Conservation (phyloP, 768 basidiomycete genomes). For the Cantharellus anzutake region DNA sequence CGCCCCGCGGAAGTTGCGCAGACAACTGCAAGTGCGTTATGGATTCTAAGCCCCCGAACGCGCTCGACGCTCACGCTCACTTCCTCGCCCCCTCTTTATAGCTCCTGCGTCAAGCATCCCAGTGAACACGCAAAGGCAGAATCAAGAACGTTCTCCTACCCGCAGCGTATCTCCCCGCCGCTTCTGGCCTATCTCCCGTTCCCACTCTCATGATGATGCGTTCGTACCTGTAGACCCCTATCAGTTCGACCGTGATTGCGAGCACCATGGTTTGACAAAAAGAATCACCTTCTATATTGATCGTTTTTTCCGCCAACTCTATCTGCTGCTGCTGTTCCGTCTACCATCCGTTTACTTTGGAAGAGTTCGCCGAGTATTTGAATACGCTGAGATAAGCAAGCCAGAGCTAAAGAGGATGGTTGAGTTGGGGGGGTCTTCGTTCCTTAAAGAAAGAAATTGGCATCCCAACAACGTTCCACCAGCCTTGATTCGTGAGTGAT, state of each 20-base stretch:
- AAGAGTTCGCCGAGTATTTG: neutral
- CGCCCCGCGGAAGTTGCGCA: neutral
- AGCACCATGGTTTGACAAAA: too few species aligned
- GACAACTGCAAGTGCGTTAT: neutral
- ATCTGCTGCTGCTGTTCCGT: neutral
- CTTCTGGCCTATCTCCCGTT: slow-evolving; percentile 8
- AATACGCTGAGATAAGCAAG: neutral
- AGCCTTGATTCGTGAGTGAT: neutral
- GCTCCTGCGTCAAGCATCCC: neutral
- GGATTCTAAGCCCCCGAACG: too few species aligned
- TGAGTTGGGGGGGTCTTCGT: slow-evolving; percentile 16
- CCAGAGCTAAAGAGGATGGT: slow-evolving; percentile 3
- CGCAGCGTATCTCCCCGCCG: neutral
- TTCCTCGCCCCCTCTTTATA: too few species aligned
- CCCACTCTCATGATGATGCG: neutral
- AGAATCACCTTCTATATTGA: neutral
- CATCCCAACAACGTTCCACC: slow-evolving; percentile 10
- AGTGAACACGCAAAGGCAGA: neutral
- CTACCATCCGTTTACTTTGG: neutral
- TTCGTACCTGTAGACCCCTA: neutral
- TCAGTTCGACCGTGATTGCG: neutral
- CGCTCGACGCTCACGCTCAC: too few species aligned
- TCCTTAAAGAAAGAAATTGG: slow-evolving; percentile 16
- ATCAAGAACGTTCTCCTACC: neutral
- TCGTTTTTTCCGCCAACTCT: neutral